A percentile compares a stretch with the other conserved stretches of the same genome.
Conservation (phyloP, 352 stramenopile species). For the Pythium periplocum region DNA sequence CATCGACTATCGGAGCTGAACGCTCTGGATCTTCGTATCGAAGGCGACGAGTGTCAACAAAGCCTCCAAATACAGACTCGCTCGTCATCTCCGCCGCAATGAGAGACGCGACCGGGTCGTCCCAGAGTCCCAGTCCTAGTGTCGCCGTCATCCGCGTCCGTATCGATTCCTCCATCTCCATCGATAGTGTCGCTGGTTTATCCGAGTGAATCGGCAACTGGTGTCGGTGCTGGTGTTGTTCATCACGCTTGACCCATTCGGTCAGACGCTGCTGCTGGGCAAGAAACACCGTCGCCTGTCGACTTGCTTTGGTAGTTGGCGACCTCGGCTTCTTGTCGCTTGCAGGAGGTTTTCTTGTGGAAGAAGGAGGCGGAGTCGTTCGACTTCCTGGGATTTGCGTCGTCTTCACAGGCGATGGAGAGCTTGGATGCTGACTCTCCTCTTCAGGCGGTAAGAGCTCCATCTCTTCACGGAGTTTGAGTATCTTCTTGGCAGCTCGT, state of each 20-base stretch:
- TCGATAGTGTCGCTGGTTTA: conserved; percentile 16
- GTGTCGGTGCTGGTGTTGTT: conserved; percentile 7
- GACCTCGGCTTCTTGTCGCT: conserved; percentile 1
- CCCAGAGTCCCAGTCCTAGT: conserved; percentile 27
- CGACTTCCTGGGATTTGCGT: background rate
- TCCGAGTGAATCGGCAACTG: background rate
- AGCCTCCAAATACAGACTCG: conserved; percentile 44
- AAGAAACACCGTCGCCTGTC: conserved; percentile 4
- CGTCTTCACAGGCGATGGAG: conserved; percentile 1
- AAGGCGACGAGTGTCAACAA: conserved; percentile 27
- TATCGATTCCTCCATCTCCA: conserved; percentile 33
- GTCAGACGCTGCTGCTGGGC: too few relatives aligned
- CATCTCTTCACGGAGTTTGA: conserved; percentile 41
- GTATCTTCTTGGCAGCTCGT: conserved; percentile 46
- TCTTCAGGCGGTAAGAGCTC: conserved; percentile 12
- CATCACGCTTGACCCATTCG: too few relatives aligned
- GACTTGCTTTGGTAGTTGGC: background rate
- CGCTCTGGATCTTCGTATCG: conserved; percentile 5
- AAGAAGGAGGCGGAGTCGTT: too few relatives aligned
- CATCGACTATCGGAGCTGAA: too few relatives aligned
- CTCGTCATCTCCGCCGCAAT: conserved; percentile 52
- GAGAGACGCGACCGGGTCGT: conserved; percentile 38
- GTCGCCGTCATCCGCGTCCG: conserved; percentile 18
- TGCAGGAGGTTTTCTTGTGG: background rate
- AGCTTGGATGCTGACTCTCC: conserved; percentile 1